Conservation (phyloP, 1,139 yeast species). For the Yamadazyma blattariae region DNA sequence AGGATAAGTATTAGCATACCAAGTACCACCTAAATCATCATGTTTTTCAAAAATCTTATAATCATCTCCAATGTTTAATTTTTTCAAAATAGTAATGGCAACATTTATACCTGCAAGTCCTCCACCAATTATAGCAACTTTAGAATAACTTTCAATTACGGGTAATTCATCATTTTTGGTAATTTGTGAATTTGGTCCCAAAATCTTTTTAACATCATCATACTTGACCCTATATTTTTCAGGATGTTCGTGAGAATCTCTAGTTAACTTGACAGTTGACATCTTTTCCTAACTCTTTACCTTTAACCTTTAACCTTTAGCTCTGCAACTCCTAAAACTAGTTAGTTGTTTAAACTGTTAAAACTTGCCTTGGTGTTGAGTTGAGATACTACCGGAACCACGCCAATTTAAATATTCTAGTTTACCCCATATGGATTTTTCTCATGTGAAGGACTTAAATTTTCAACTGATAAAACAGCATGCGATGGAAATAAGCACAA, state of each 20-base stretch:
- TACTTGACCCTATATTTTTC: conserved; percentile 26
- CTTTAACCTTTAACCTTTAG: too few species aligned
- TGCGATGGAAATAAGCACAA: too few species aligned
- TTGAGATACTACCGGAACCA: too few species aligned
- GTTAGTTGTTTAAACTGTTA: too few species aligned
- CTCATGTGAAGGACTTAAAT: too few species aligned
- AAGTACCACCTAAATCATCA: conserved; percentile 49
- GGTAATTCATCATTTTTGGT: conserved; percentile 20
- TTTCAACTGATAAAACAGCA: too few species aligned
- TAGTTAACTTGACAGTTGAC: conserved; percentile 24
- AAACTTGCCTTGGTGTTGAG: too few species aligned
- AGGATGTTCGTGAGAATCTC: conserved; percentile 34
- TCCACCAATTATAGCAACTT: conserved; percentile 43
- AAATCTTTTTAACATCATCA: conserved; percentile 26
- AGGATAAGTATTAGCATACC: conserved; percentile 55
- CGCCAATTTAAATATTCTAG: too few species aligned
- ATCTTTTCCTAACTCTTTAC: too few species aligned
- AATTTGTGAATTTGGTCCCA: conserved; percentile 20
- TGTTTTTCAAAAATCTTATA: conserved; percentile 44
- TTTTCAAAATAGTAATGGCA: conserved; percentile 28
- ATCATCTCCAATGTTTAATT: conserved; percentile 28
- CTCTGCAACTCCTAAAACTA: too few species aligned
- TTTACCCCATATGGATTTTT: too few species aligned
- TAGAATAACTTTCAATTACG: conserved; percentile 22
- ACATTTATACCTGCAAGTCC: conserved; percentile 47